Evolutionary conservation across 2,329 filamentous ascomycete genomes (phyloP), one percentile per base, ranked within the genome.

Genomic region (Coniella lustricola): DNA sequence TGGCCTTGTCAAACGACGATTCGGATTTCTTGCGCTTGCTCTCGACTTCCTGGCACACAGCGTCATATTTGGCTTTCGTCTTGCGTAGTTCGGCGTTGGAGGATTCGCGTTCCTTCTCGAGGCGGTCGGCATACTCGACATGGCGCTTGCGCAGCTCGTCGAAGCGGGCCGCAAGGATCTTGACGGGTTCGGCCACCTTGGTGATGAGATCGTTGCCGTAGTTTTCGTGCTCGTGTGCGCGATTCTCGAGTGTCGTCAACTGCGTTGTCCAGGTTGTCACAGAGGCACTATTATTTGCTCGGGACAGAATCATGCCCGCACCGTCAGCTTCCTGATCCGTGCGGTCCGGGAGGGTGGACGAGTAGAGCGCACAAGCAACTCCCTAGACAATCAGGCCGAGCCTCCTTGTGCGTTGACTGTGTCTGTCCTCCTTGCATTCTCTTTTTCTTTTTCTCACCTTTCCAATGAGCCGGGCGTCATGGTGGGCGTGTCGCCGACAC

Each of bases 211-310:
- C 86, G 52, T 79, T 83, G 34, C 83, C 85, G 64, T 87, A 95
- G 57, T 82, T 80, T 57, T 96, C 91, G 67, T 96, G 90, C 67
- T 97, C 91, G 54, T 82, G 78, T 35, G 93, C 93, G 58, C 90
- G 82, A 37, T 83, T 80, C 68, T 98, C 94, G 56, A 97, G 77
- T 0, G 90, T 94, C 25, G 81, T 90, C 46, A 98, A 78, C 67
- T 97, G 93, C 3, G 90, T 93, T 12, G 88, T 85, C 93, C 93
- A 98, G 46, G 91, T 98, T 21, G 91, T 97, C 64, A 98, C 79
- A 18, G 91, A 97, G 46, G 93, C 93, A 64, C 90, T 87, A 57
- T 29, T 29, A 10, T 29, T 29, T 31, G 49, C 14, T 7, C 48
- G 29, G 45, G 47, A 55, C n/a, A n/a, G 42, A 46, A 36, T 29